Percentiles rank a stretch among this genome's conserved stretches.
Evolutionary conservation across 164 flowering plant genomes (phyloP).

Genomic region (Vitis labrusca): DNA sequence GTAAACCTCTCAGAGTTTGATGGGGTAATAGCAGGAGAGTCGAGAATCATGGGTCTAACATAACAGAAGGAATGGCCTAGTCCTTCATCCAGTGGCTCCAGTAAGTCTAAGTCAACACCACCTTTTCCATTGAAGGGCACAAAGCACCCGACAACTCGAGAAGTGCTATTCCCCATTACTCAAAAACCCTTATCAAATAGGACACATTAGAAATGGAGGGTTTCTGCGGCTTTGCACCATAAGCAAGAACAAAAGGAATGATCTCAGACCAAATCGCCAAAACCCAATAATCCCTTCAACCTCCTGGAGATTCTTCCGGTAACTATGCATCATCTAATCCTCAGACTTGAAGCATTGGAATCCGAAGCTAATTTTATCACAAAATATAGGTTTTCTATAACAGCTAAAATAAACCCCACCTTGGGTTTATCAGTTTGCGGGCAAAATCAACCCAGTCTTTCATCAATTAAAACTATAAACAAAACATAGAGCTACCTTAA

Average conservation of each 20-base stretch:
- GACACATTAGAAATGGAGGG: slow-evolving; percentile 16
- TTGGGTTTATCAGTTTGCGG: not conserved
- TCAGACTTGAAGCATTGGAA: slow-evolving; percentile 13
- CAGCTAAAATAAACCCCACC: not conserved
- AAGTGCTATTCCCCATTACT: slow-evolving; percentile 38
- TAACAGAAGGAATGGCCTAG: slow-evolving; percentile 74
- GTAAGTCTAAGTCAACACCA: slow-evolving; percentile 36
- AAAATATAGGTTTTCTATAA: too few relatives aligned
- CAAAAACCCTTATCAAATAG: not conserved
- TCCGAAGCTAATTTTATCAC: not conserved
- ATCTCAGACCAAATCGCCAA: slow-evolving; percentile 10
- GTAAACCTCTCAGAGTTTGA: slow-evolving; percentile 72
- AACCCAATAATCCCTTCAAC: slow-evolving; percentile 21
- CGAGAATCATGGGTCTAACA: slow-evolving; percentile 55
- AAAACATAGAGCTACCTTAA: not conserved
- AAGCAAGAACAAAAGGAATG: slow-evolving; percentile 15
- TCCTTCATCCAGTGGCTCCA: slow-evolving; percentile 71
- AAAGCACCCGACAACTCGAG: slow-evolving; percentile 39
- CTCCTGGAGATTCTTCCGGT: slow-evolving; percentile 9
- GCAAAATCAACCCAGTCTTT: not conserved
- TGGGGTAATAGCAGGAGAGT: slow-evolving; percentile 58
- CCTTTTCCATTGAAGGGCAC: slow-evolving; percentile 31
- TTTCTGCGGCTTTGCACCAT: slow-evolving; percentile 21
- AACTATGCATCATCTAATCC: slow-evolving; percentile 18
- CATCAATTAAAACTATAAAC: not conserved